Conservation (phyloP, 1,284 basidiomycete genomes). For the Irpex sp. region DNA sequence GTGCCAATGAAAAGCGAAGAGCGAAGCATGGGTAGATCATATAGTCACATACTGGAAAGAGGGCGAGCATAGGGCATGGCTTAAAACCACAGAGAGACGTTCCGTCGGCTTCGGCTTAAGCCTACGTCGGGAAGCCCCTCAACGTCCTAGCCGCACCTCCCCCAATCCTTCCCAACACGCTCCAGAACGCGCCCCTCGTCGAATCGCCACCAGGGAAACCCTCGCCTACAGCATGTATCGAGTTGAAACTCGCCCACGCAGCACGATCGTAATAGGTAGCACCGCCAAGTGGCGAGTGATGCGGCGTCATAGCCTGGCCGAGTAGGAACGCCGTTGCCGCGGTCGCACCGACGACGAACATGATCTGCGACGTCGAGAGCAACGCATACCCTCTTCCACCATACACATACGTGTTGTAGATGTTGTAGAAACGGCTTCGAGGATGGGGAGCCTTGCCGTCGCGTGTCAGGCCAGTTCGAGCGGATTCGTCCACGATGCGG, state of each 20-base stretch:
- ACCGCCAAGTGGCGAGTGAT: constrained; percentile 59
- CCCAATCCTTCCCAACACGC: constrained; percentile 57
- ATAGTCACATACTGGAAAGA: too few species aligned
- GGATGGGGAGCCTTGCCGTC: constrained; percentile 20
- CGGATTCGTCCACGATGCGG: constrained; percentile 56
- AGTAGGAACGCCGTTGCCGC: constrained; percentile 54
- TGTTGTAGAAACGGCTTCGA: constrained; percentile 68
- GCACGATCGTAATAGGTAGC: constrained; percentile 72
- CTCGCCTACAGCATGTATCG: constrained; percentile 62
- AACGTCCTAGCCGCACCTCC: constrained; percentile 70
- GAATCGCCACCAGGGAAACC: constrained; percentile 51
- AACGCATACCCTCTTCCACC: constrained; percentile 28
- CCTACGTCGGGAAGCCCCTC: constrained; percentile 62
- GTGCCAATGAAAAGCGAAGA: too few species aligned
- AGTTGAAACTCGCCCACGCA: constrained; percentile 75
- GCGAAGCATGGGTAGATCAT: too few species aligned
- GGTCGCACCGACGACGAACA: constrained; percentile 53
- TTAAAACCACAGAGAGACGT: not conserved
- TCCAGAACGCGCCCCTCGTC: constrained; percentile 43
- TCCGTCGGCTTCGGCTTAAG: too few species aligned
- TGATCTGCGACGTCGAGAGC: constrained; percentile 34
- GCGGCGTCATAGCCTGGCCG: constrained; percentile 55
- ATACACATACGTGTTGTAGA: constrained; percentile 80
- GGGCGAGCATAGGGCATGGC: not conserved
- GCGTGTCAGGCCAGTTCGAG: constrained; percentile 34